Evolutionary conservation across 345 rosid species (phyloP), one percentile per base, ranked within the genome.

Genomic region (Citrus trifoliata): DNA sequence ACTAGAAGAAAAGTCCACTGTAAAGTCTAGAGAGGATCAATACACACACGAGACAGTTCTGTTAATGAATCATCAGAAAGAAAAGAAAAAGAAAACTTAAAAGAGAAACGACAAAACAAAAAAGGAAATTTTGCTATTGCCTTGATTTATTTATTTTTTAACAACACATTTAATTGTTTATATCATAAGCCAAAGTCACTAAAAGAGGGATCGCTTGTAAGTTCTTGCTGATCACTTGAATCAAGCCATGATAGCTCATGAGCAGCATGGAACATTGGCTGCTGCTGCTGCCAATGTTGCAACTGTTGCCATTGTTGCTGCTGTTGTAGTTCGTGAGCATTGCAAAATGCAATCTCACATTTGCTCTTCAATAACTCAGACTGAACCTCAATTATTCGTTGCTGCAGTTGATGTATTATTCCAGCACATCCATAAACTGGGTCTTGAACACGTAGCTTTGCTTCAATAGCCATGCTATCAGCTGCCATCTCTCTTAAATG

Each of bases 311-410:
- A 48, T 48, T 32, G 38, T 14, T 18, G 68, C 19, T 16, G 37
- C 3, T 16, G 68, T 10, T 32, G 68, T 4, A 30, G n/a, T 32
- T 64, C 22, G 3, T 64, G 68, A 3, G 71, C 25, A 27, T 42
- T 69, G 37, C 56, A 55, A 30, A 30, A 27, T 10, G 84, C 79
- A 8, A 86, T 72, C 60, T 80, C 70, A 14, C 74, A 78, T 13
- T 51, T 65, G 0, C 10, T 73, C 73, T 66, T 77, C 48, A 60
- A 13, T 8, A 77, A 19, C 53, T 79, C 75, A 16, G 33, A 37
- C 22, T 79, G 71, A 53, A 12, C 19, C 30, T 82, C 78, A 9
- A 16, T 70, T 13, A 77, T 83, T 61, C 82, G 79, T 60, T 77
- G 76, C 27, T 80, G 87, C 8, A 80, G 58, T 53, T 53, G 58